Evolutionary conservation across 2,329 filamentous ascomycete genomes (phyloP), one percentile per base, ranked within the genome.

Genomic region (Fusarium sublunatum): DNA sequence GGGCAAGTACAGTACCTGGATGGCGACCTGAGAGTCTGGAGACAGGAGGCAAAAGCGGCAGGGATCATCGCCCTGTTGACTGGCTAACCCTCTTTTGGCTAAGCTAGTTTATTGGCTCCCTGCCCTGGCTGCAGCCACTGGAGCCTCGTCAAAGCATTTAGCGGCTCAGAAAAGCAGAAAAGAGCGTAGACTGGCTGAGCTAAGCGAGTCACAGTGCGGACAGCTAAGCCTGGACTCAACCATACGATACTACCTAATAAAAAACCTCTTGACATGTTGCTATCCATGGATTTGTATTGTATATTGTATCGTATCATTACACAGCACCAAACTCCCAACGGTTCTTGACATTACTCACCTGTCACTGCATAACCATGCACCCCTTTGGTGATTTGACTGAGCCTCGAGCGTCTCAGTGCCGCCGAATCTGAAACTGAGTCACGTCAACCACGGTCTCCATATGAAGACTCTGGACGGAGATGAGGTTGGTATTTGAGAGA

Each of bases 341-440:
- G 49, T 34, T 46, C 43, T 62, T 48, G 39, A 41, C 50, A 63
- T 49, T 44, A 39, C 24, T 40, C 48, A 42, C 58, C 46, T 59
- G 15, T 8, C 58, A 65, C 62, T 26, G 15, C 58, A 62, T 53
- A 53, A 41, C 50, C 48, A 65, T 51, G 62, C 56, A 36, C 42
- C 43, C 22, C n/a, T 45, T 45, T 22, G 42, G 47, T 47, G 39
- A 46, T 47, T 34, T 46, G 32, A 47, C 54, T 38, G 46, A 42
- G 36, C 46, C 58, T 65, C 42, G 54, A 65, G 35, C 38, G 47
- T 50, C 50, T 65, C 45, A 43, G 62, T 46, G 34, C 49, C 49
- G 19, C 47, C 49, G 40, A 64, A 64, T 56, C 58, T 66, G 62
- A 65, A 65, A 65, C 63, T 66, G 63, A 66, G 63, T 65, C 54